Evolutionary conservation across 129 eudicot genomes (phyloP).

Genomic region (Chrysanthemum makinoi): DNA sequence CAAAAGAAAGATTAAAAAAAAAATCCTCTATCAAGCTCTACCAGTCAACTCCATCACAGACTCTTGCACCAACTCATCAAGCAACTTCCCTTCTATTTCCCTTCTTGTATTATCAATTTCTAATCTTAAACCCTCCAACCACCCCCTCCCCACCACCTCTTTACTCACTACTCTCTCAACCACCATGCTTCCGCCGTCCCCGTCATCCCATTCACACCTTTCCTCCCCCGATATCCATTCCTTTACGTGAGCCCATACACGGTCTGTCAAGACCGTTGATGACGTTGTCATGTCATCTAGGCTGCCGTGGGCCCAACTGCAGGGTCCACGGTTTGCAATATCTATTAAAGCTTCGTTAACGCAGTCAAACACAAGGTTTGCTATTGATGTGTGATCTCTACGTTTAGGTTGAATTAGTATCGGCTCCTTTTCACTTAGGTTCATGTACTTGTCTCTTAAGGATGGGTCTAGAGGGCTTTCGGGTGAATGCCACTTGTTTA

Average conservation of each 20-base stretch:
- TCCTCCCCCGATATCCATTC: constrained; percentile 57
- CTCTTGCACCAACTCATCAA: constrained; percentile 82
- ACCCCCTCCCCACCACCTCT: constrained; percentile 79
- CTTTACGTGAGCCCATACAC: constrained; percentile 63
- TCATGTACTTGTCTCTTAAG: constrained; percentile 58
- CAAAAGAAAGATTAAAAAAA: constrained; percentile 8
- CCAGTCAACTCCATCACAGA: constrained; percentile 59
- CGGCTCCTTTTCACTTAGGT: constrained; percentile 43
- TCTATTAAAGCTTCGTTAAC: constrained; percentile 62
- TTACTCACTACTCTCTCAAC: constrained; percentile 64
- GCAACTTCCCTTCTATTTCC: constrained; percentile 75
- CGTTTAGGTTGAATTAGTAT: constrained; percentile 46
- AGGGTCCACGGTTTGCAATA: constrained; percentile 42
- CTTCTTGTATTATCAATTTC: constrained; percentile 55
- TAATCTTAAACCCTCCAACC: constrained; percentile 56
- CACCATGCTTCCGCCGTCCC: constrained; percentile 44
- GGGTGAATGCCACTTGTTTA: constrained; percentile 72
- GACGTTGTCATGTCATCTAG: constrained; percentile 25
- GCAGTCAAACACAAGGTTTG: constrained; percentile 80
- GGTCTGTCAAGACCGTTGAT: constrained; percentile 41
- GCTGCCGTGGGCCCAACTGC: constrained; percentile 15
- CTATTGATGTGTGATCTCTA: constrained; percentile 49
- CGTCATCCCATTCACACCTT: constrained; percentile 37
- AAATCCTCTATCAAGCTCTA: constrained; percentile 30
- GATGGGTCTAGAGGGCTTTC: constrained; percentile 90